These are phyloP conservation scores for Hyphopichia wangnamkhiaoensis DNA, from an alignment of 1,139 yeast species.

Conservation along the genomic window DNA sequence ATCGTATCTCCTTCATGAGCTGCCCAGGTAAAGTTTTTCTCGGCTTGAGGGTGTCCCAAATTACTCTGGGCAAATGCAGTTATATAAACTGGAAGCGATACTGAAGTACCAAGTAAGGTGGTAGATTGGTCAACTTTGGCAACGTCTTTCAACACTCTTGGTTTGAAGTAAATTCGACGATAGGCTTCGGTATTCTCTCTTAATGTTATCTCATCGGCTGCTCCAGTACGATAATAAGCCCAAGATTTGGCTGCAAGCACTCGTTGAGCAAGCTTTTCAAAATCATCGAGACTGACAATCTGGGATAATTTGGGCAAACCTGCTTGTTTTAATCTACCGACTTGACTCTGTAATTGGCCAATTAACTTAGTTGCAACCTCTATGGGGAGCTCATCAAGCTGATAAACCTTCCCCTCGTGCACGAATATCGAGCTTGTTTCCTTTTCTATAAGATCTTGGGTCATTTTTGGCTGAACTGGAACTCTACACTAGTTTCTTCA, in stretches of 20 bases:
- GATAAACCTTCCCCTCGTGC: not conserved
- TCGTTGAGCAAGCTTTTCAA: slow-evolving; percentile 69
- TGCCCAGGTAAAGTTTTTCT: slow-evolving; percentile 45
- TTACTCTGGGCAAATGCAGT: slow-evolving; percentile 56
- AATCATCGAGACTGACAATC: slow-evolving; percentile 62
- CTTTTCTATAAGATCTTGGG: not conserved
- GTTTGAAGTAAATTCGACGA: slow-evolving; percentile 76
- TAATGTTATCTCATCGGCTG: slow-evolving; percentile 78
- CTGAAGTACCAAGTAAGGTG: slow-evolving; percentile 45
- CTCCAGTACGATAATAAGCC: slow-evolving; percentile 80
- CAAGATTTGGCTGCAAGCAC: slow-evolving; percentile 56
- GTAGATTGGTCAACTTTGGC: slow-evolving; percentile 46
- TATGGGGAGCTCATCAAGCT: not conserved
- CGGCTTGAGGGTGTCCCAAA: slow-evolving; percentile 56
- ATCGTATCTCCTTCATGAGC: slow-evolving; percentile 42
- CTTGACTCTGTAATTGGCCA: not conserved
- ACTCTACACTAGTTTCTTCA: too few species aligned
- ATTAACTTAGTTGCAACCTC: not conserved
- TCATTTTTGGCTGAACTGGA: not conserved
- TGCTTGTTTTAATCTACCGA: not conserved
- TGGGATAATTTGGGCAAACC: too few species aligned
- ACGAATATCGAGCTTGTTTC: not conserved
- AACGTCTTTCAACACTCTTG: slow-evolving; percentile 67
- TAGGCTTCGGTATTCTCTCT: slow-evolving; percentile 80
- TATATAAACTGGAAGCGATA: slow-evolving; percentile 51